Conservation (phyloP, 2,329 filamentous ascomycete species). For the Alternaria novae-zelandiae region DNA sequence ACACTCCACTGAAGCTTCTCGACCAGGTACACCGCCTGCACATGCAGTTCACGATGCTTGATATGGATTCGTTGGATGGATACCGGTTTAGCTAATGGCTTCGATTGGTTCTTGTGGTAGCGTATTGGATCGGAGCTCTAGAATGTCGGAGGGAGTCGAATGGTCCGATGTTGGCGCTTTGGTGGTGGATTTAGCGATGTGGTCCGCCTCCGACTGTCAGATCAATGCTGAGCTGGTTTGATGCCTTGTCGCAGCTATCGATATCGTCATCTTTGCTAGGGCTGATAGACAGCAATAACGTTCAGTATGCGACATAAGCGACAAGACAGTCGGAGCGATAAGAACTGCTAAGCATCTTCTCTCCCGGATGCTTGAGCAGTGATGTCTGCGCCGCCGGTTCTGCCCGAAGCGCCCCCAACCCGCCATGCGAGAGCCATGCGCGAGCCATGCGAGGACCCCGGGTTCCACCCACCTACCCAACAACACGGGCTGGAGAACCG, state of each 20-base stretch:
- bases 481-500: slow-evolving; percentile 1
- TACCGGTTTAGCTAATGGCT: not conserved
- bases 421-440: not conserved
- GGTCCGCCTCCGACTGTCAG: not conserved
- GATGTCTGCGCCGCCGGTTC: not conserved
- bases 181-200: not conserved
- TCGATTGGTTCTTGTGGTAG: not conserved
- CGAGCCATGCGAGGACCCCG: not conserved
- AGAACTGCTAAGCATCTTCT: not conserved
- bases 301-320: not conserved
- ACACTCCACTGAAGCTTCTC: not conserved
- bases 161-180: not conserved
- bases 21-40: not conserved
- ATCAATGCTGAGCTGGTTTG: not conserved
- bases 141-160: not conserved
- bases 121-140: not conserved
- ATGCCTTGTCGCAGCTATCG: not conserved
- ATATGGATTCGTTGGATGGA: not conserved
- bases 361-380: not conserved
- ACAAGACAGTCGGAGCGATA: not conserved
- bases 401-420: not conserved
- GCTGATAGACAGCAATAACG: not conserved
- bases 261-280: not conserved
- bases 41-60: not conserved
- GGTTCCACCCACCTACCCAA: not conserved